Evolutionary conservation across 2,329 filamentous ascomycete species (phyloP).

Genomic region (Diaporthe sp.): DNA sequence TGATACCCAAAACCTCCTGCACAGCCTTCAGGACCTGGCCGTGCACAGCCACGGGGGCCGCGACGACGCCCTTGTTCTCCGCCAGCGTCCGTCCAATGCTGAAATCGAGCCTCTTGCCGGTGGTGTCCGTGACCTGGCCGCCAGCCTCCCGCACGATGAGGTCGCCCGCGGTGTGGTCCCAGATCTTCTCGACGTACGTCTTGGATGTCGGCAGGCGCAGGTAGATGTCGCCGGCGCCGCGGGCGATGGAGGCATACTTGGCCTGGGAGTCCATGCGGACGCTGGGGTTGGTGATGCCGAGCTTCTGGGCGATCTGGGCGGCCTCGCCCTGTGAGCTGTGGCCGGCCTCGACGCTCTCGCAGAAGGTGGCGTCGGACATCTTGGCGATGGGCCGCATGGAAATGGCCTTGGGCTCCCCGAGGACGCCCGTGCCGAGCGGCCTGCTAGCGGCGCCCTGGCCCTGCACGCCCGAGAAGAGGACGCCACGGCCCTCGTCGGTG

Average conservation of each 20-base stretch:
- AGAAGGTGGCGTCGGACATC: constrained; percentile 88
- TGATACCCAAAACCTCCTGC: constrained; percentile 77
- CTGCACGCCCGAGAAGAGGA: constrained; percentile 87
- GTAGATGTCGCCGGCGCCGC: constrained; percentile 95
- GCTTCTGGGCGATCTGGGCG: constrained; percentile 82
- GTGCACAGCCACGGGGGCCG: constrained; percentile 84
- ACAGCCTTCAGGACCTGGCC: constrained; percentile 83
- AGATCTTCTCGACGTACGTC: constrained; percentile 98
- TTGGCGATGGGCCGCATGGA: constrained; percentile 83
- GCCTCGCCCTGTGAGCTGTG: constrained; percentile 94
- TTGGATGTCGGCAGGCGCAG: constrained; percentile 84
- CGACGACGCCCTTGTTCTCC: constrained; percentile 94
- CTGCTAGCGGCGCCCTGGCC: constrained; percentile 86
- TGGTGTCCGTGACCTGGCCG: constrained; percentile 90
- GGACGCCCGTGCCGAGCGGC: constrained; percentile 71
- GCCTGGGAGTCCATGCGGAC: constrained; percentile 98
- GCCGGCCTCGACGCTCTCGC: constrained; percentile 94
- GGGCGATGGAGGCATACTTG: constrained; percentile 95
- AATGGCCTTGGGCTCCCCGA: constrained; percentile 74
- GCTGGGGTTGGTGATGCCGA: constrained; percentile 90
- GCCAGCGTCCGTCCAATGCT: constrained; percentile 86
- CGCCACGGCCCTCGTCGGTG: constrained; percentile 82
- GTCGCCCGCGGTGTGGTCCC: constrained; percentile 97
- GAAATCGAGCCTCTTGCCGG: constrained; percentile 89
- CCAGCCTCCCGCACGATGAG: constrained; percentile 95